Evolutionary conservation across 257 asterid genomes (phyloP), one percentile per base, ranked within the genome.

Genomic region (Fraxinus quadrangulata): DNA sequence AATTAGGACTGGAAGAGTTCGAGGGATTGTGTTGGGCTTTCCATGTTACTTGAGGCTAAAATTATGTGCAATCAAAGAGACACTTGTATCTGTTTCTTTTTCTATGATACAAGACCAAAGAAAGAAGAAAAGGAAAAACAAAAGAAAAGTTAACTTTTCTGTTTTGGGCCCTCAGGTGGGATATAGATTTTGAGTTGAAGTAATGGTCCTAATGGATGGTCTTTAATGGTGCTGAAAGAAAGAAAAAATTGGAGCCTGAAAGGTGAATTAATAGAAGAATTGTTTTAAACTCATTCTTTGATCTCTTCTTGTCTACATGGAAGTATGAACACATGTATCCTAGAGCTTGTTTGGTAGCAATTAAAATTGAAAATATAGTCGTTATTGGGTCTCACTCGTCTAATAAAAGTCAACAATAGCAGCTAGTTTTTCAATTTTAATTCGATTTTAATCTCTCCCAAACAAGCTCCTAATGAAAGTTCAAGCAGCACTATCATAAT

Each of bases 31-130:
- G 26, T 69, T 13, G 11, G 28, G 47, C 30, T 42, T 72, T 30
- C 51, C 10, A 13, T 70, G 51, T 77, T 33, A 24, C 36, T 37
- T 78, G 81, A 71, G 40, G 76, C 65, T 61, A 28, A 54, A 70
- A 24, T 51, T 40, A 3, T 30, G 30, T 42, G 31, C 70, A 21
- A 67, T n/a, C 75, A 34, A 14, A 4, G 42, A 34, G 36, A 42
- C 23, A 12, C 65, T 2, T 16, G 23, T 70, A 40, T 2, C 56
- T 70, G 65, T 72, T 45, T 72, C 24, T 16, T 7, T 42, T n/a
- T 3, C 51, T 10, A 45, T 45, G 65, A 45, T 36, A 24, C 36
- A 49, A 49, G 19, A 21, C 49, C 11, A 5, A 45, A 47, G 24
- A 11, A 4, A 34, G 75, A 26, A 72, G 13, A 14, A 11, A 4